These are phyloP conservation scores for Ormosia semicastrata DNA, from an alignment of 306 rosid genomes.

Conservation along the genomic window DNA sequence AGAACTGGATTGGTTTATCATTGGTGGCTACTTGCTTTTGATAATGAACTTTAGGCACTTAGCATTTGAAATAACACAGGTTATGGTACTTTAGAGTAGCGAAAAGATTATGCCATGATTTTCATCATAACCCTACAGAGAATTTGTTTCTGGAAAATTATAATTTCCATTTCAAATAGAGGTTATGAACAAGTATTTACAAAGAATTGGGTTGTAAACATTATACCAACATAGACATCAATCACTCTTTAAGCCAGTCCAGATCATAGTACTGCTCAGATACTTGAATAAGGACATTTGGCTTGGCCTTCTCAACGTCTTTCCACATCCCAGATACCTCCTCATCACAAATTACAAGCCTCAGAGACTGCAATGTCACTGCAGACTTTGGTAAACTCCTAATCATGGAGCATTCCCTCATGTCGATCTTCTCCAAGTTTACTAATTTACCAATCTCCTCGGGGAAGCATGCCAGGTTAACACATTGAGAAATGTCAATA, in stretches of 20 bases:
- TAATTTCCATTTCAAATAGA: not conserved
- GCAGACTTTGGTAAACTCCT: constrained; percentile 55
- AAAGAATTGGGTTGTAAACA: not conserved
- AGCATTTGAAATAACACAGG: not conserved
- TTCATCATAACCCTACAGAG: not conserved
- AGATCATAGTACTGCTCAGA: constrained; percentile 59
- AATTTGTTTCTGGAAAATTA: not conserved
- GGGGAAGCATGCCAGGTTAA: constrained; percentile 59
- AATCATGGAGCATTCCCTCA: constrained; percentile 80
- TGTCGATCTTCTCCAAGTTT: constrained; percentile 80
- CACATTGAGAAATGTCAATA: constrained; percentile 77
- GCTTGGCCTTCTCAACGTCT: constrained; percentile 47
- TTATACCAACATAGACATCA: not conserved
- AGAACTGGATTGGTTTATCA: not conserved
- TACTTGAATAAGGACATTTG: constrained; percentile 59
- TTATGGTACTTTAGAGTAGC: not conserved
- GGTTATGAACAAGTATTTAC: constrained; percentile 31
- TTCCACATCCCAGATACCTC: constrained; percentile 73
- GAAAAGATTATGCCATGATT: constrained; percentile 3
- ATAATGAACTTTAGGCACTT: not conserved
- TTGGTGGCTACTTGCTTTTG: not conserved
- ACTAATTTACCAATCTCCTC: constrained; percentile 47
- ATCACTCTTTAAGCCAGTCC: constrained; percentile 77
- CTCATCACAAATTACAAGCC: constrained; percentile 76
- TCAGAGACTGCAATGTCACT: constrained; percentile 43